phyloP scores from a whole-genome alignment of 2,329 filamentous ascomycete genomes.

The Epichloe sp. region DNA sequence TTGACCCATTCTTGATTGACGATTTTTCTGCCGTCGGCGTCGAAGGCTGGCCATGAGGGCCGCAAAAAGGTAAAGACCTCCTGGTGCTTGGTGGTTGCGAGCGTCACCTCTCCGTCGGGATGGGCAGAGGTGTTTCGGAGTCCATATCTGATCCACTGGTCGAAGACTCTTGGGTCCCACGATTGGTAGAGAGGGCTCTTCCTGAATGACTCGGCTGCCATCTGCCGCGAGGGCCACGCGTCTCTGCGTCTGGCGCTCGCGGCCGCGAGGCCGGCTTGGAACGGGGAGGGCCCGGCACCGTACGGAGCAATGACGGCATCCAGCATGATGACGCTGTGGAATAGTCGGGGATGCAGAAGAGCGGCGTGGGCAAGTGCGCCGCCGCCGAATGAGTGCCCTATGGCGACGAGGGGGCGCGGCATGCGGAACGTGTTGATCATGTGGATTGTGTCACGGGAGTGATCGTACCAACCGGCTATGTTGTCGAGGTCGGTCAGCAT shows the following conservation, averaged over 20 bases:
- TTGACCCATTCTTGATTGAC: conserved; percentile 28
- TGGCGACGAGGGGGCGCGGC: conserved; percentile 67
- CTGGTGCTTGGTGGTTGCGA: conserved; percentile 75
- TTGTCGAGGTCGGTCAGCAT: too few species aligned
- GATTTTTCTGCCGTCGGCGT: conserved; percentile 21
- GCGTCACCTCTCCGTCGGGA: conserved; percentile 42
- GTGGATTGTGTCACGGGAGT: conserved; percentile 70
- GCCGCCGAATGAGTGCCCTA: conserved; percentile 85
- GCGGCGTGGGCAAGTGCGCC: conserved; percentile 58
- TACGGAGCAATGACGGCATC: conserved; percentile 62
- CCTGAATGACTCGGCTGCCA: conserved; percentile 53
- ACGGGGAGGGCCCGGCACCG: conserved; percentile 23
- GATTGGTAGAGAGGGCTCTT: conserved; percentile 57
- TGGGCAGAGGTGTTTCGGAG: conserved; percentile 45
- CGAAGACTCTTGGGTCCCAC: conserved; percentile 73
- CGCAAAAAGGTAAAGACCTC: conserved; percentile 63
- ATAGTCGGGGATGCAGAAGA: conserved; percentile 67
- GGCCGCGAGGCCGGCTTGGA: conserved; percentile 30
- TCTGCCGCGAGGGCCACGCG: conserved; percentile 63
- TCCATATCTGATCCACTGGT: conserved; percentile 49
- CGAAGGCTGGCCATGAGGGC: conserved; percentile 37
- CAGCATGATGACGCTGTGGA: conserved; percentile 63
- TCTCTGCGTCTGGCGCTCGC: conserved; percentile 64
- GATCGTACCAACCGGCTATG: conserved; percentile 72
- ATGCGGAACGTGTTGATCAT: conserved; percentile 73